A percentile compares a stretch with the other conserved stretches of the same genome.
These are phyloP conservation scores for Westerdykella sp. DNA, from an alignment of 2,329 filamentous ascomycete genomes.

Conservation along the genomic window DNA sequence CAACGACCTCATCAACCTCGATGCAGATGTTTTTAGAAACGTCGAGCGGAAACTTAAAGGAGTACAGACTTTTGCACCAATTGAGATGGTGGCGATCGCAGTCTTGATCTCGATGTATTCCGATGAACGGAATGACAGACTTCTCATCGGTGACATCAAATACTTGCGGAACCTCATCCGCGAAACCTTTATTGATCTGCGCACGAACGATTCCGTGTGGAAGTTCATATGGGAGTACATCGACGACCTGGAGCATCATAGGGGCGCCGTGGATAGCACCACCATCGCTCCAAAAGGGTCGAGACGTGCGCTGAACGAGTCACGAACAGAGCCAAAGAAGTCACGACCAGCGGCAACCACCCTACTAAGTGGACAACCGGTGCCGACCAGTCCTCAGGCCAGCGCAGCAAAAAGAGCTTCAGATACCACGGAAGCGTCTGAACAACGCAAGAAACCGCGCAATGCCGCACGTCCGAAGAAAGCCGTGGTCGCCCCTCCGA, in stretches of 20 bases:
- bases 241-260: constrained; percentile 19
- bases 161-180: constrained; percentile 20
- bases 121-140: constrained; percentile 18
- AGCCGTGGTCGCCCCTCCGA: too few relatives aligned
- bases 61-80: constrained; percentile 32
- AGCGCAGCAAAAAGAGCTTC: too few relatives aligned
- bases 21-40: constrained; percentile 27
- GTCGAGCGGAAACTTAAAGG: constrained; percentile 16
- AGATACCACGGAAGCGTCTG: too few relatives aligned
- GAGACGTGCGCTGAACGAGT: too few relatives aligned
- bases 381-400: too few relatives aligned
- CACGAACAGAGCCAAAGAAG: too few relatives aligned
- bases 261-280: constrained; percentile 20
- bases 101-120: constrained; percentile 30
- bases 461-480: too few relatives aligned
- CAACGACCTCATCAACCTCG: constrained; percentile 18
- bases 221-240: constrained; percentile 29
- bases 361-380: background rate
- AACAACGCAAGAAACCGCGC: too few relatives aligned
- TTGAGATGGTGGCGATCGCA: constrained; percentile 32
- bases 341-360: background rate
- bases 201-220: constrained; percentile 23
- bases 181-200: constrained; percentile 24
- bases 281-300: constrained; percentile 8
- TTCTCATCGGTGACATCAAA: constrained; percentile 28